Base-by-base conservation (phyloP, 2,329 filamentous ascomycete species). In the Colletotrichum navitas region DNA sequence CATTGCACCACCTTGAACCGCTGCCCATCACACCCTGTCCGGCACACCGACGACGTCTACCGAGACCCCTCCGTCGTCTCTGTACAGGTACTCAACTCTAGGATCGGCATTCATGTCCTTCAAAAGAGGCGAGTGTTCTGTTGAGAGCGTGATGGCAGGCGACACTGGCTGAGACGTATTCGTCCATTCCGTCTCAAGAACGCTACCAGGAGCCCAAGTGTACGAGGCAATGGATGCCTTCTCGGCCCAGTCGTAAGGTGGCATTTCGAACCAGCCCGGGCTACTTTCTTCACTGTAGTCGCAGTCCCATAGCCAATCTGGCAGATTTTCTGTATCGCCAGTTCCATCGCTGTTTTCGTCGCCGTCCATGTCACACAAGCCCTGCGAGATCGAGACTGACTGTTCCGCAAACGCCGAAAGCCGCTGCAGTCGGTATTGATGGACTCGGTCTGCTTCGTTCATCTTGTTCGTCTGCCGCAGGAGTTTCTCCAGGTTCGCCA, bases 401-500 rank as follows among this genome's bases (percentile, higher is more conserved):
- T 78, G 77, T 52, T 71, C 74, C 10, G 78, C 79, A 70, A 81
- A 81, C 32, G 75, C 74, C 26, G 74, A 75, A 39, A 80, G 65
- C 21, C 77, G 77, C 29, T 72, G 62, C 52, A 80, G 76, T 14
- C 79, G 77, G 51, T 80, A 77, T 59, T 76, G 70, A 11, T 76
- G 74, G 36, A 80, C 73, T 16, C 74, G 75, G 26, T 70, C 73
- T 39, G 79, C 79, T 56, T 78, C 78, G 21, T 21, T 43, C 34
- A 24, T 47, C 72, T 76, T 18, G 52, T 70, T 61, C 74, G 73
- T 74, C 66, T 63, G 77, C 73, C 68, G 73, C 26, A 80, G 70
- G 5, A 78, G 75, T 12, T 70, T 76, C 63, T 81, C 79, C 29
- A 81, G 74, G 66, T 81, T 81, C 21, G 78, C 77, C n/a, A 81